phyloP scores from a whole-genome alignment of 768 basidiomycete genomes.

The Xerocomus brunneocitrinus region DNA sequence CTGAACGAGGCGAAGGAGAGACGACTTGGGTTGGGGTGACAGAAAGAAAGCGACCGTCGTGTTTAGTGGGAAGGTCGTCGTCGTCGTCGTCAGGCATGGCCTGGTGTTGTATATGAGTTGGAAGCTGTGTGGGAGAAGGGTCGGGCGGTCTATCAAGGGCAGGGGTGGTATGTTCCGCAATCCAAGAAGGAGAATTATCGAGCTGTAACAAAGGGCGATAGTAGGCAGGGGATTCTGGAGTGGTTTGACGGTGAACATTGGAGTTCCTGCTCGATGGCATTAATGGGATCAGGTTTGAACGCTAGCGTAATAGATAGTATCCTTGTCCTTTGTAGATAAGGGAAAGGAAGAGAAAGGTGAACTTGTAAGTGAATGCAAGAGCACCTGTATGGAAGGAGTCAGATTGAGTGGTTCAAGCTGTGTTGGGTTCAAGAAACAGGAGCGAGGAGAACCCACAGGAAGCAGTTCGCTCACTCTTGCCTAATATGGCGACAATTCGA shows the following conservation, averaged over 20 bases:
- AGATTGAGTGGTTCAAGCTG: constrained; percentile 18
- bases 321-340: constrained; percentile 22
- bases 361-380: constrained; percentile 34
- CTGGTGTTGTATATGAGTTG: constrained; percentile 7
- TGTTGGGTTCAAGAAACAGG: constrained; percentile 21
- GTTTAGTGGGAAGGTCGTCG: constrained; percentile 23
- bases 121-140: constrained; percentile 6
- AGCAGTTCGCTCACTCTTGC: neutral
- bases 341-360: constrained; percentile 7
- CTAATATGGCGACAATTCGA: constrained; percentile 14
- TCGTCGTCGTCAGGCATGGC: constrained; percentile 20
- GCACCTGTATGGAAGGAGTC: constrained; percentile 11
- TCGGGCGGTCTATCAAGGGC: constrained; percentile 10
- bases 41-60: constrained; percentile 24
- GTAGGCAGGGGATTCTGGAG: constrained; percentile 17
- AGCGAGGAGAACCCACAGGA: constrained; percentile 8
- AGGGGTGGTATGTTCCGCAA: constrained; percentile 8
- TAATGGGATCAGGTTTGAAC: constrained; percentile 17
- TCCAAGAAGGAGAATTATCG: constrained; percentile 27
- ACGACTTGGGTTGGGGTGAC: constrained; percentile 5
- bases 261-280: constrained; percentile 26
- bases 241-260: constrained; percentile 22
- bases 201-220: constrained; percentile 31
- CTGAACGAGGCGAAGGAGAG: constrained; percentile 13
- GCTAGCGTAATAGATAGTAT: constrained; percentile 12